These are phyloP conservation scores for Calendula officinalis DNA, from an alignment of 129 eudicot species.

Conservation along the genomic window DNA sequence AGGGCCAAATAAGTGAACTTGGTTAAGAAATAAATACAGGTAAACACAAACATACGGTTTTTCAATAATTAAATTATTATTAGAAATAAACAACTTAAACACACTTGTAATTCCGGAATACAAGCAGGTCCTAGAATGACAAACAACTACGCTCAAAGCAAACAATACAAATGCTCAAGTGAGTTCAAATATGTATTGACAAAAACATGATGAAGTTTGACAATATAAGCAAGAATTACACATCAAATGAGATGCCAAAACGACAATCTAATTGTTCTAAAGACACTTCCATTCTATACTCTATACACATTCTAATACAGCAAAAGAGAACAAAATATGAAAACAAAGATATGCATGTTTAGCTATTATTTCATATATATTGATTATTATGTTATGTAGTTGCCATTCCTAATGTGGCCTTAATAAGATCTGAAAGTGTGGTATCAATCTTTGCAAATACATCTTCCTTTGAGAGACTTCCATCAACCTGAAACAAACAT, in stretches of 20 bases:
- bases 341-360: background rate
- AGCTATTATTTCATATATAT: conserved; percentile 7
- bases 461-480: conserved; percentile 62
- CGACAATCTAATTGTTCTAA: conserved; percentile 1
- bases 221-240: conserved; percentile 5
- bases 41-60: too few species aligned
- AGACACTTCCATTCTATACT: background rate
- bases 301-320: conserved; percentile 10
- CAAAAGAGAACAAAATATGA: background rate
- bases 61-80: too few species aligned
- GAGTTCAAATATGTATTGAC: conserved; percentile 6
- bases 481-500: conserved; percentile 64
- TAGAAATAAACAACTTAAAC: too few species aligned
- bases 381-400: conserved; percentile 31
- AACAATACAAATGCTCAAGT: background rate
- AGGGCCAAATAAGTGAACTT: too few species aligned
- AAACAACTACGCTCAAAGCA: too few species aligned
- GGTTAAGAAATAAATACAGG: too few species aligned
- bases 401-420: conserved; percentile 41
- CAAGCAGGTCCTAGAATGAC: too few species aligned
- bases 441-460: conserved; percentile 75
- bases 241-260: conserved; percentile 22
- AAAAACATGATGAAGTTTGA: background rate
- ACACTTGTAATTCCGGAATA: too few species aligned
- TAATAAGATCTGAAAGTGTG: conserved; percentile 49